Conservation (phyloP, 1,139 yeast species). For the Kodamaea plutei region DNA sequence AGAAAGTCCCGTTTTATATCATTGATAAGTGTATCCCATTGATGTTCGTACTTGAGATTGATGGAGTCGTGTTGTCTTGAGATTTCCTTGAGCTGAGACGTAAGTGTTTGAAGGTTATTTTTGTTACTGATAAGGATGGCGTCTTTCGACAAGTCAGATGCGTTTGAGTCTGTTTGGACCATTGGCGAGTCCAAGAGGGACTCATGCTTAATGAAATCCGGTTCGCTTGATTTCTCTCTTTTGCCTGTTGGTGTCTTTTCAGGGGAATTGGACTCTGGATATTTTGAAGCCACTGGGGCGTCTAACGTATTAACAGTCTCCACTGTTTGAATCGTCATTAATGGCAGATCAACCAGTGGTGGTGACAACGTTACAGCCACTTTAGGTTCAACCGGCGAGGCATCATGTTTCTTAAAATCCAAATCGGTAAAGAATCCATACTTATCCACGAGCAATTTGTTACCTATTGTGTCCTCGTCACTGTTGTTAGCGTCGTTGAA, state of each 20-base stretch:
- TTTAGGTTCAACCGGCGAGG: not conserved
- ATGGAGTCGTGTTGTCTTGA: conserved; percentile 34
- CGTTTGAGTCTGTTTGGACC: not conserved
- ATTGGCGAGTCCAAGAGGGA: too few species aligned
- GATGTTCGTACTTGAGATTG: conserved; percentile 23
- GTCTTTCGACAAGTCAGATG: conserved; percentile 4
- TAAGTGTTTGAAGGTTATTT: conserved; percentile 14
- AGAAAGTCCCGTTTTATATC: conserved; percentile 24
- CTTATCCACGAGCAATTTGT: conserved; percentile 35
- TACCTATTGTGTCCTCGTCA: conserved; percentile 1
- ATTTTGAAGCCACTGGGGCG: too few species aligned
- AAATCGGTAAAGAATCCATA: conserved; percentile 45
- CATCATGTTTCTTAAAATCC: conserved; percentile 2
- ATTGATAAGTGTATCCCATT: conserved; percentile 34
- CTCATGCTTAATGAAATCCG: not conserved
- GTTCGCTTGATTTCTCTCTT: conserved; percentile 1
- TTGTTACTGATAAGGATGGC: conserved; percentile 15
- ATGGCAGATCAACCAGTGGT: too few species aligned
- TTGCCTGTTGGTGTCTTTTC: conserved; percentile 7
- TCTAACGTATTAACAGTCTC: not conserved
- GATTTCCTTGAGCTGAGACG: conserved; percentile 27
- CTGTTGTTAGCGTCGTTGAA: conserved; percentile 15
- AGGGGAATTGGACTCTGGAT: too few species aligned
- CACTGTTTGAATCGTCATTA: too few species aligned
- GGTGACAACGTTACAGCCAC: too few species aligned